phyloP scores from a whole-genome alignment of 2,329 filamentous ascomycete species.

The Pleochaeta shiraiana region DNA sequence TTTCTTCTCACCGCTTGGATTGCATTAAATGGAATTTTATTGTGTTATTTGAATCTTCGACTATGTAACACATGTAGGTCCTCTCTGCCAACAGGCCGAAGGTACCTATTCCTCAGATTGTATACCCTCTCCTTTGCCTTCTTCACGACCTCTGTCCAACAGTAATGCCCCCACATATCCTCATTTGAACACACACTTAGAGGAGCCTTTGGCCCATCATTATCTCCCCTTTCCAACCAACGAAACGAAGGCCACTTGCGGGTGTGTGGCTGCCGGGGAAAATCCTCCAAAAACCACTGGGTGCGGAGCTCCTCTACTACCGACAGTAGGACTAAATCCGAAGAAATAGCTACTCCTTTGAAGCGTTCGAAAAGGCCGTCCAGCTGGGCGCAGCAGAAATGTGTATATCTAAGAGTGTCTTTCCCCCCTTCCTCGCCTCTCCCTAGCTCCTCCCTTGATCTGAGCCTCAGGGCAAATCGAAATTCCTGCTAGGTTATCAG shows the following conservation, averaged over 20 bases:
- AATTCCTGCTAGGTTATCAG: neutral
- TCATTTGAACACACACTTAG: neutral
- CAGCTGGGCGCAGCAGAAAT: neutral
- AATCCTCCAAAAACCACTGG: neutral
- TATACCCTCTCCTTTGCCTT: neutral
- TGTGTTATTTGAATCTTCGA: neutral
- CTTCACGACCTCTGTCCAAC: neutral
- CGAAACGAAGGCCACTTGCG: neutral
- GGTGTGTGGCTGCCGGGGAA: neutral
- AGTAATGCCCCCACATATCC: neutral
- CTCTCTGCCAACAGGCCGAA: neutral
- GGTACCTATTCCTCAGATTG: neutral
- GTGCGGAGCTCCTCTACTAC: neutral
- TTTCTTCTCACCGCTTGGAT: no score
- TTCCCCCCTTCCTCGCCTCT: neutral
- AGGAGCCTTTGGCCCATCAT: neutral
- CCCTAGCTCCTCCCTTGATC: neutral
- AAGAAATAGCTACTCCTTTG: no score
- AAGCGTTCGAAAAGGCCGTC: neutral
- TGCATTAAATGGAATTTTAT: no score
- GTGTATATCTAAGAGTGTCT: neutral
- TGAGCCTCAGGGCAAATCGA: neutral
- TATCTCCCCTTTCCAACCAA: neutral
- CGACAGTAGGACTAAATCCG: no score
- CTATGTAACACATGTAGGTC: neutral